Evolutionary conservation across 2,329 filamentous ascomycete species (phyloP).

Genomic region (Talaromyces amestolkiae): DNA sequence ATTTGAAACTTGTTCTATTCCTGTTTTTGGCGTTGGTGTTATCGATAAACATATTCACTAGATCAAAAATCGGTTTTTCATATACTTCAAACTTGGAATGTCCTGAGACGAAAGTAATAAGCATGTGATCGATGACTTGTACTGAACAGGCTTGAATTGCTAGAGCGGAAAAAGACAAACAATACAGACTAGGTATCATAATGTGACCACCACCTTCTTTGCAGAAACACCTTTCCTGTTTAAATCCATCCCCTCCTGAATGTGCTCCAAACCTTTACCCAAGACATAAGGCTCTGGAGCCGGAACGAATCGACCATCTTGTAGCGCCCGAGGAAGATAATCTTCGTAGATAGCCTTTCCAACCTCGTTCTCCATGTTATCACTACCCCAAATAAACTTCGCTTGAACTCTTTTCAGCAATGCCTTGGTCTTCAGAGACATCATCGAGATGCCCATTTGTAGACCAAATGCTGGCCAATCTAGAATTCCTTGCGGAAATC

Average conservation of each 20-base stretch:
- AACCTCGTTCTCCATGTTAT: conserved; percentile 29
- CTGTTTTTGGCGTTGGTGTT: not conserved
- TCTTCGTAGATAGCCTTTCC: conserved; percentile 27
- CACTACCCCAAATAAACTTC: conserved; percentile 28
- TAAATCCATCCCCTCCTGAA: conserved; percentile 44
- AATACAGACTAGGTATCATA: not conserved
- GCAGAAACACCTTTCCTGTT: conserved; percentile 42
- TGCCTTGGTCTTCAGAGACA: conserved; percentile 11
- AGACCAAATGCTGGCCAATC: conserved; percentile 13
- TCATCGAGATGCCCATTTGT: conserved; percentile 5
- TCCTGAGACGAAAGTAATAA: no score
- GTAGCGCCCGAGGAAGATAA: conserved; percentile 42
- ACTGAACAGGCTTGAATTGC: not conserved
- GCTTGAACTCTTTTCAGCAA: conserved; percentile 22
- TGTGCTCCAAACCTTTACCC: conserved; percentile 43
- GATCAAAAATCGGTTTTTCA: no score
- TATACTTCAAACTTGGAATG: no score
- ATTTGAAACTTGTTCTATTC: not conserved
- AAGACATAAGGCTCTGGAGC: conserved; percentile 43
- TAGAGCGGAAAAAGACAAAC: not conserved
- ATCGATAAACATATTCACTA: no score
- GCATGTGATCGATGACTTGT: not conserved
- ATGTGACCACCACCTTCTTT: conserved; percentile 42
- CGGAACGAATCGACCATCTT: conserved; percentile 35
- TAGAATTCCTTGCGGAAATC: conserved; percentile 6